Conservation (phyloP, 1,284 basidiomycete species). For the Agaricales sp. region DNA sequence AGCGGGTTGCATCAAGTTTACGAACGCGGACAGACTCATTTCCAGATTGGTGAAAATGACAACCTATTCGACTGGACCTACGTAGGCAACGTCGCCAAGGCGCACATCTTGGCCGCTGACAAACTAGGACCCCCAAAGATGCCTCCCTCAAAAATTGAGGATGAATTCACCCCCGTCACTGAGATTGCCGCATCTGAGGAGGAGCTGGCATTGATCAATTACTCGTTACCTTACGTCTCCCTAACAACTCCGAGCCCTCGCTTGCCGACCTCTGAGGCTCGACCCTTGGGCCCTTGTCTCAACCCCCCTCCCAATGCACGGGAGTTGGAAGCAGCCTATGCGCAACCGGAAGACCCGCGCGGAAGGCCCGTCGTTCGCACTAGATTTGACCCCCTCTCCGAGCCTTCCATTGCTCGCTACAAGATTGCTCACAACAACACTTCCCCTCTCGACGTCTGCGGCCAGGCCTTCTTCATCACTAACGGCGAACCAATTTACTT, state of each 20-base stretch:
- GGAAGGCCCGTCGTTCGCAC: constrained; percentile 60
- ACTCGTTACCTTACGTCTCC: constrained; percentile 53
- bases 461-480: constrained; percentile 95
- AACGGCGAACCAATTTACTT: constrained; percentile 95
- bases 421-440: constrained; percentile 31
- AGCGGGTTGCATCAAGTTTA: constrained; percentile 76
- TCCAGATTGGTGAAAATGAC: constrained; percentile 90
- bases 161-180: constrained; percentile 22
- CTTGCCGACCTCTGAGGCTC: constrained; percentile 69
- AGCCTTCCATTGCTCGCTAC: constrained; percentile 37
- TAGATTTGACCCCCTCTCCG: constrained; percentile 65
- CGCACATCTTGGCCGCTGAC: constrained; percentile 92
- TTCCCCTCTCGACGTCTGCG: constrained; percentile 70
- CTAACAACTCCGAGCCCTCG: constrained; percentile 51
- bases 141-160: constrained; percentile 27
- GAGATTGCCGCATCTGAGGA: constrained; percentile 30
- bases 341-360: constrained; percentile 33
- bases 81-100: constrained; percentile 91
- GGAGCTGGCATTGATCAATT: constrained; percentile 36
- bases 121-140: constrained; percentile 40
- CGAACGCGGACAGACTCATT: constrained; percentile 76
- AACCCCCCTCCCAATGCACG: constrained; percentile 49
- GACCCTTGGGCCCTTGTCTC: constrained; percentile 74
- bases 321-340: constrained; percentile 51
- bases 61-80: constrained; percentile 99